Evolutionary conservation across 1,284 basidiomycete genomes (phyloP), one percentile per base, ranked within the genome.

Genomic region (Peniophora sp.): DNA sequence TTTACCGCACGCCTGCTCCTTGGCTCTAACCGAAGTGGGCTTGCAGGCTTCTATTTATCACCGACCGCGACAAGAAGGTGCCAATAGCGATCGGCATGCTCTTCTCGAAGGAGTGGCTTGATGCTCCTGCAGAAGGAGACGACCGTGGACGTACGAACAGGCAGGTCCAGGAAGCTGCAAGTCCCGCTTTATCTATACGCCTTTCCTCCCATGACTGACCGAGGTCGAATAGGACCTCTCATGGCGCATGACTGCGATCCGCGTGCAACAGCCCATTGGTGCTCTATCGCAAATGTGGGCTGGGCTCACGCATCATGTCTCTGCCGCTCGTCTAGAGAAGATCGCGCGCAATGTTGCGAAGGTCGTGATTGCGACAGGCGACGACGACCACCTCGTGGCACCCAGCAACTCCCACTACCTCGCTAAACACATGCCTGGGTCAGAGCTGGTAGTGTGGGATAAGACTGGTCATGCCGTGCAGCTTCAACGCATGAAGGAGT

Each of bases 231-330:
- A 41, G 37, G 37, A 41, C 15, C n/a, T 41, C 5, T 20, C 18
- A 32, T 69, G 68, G 43, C 83, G 86, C 17, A 70, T 81, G 42
- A 58, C 66, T 1, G 68, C 82, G 3, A 81, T 81, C 1, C 77
- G 74, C 11, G 75, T 78, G 0, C 90, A 91, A 56, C 70, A 70
- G 0, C 62, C 83, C 35, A 58, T 78, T 12, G 91, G 90, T 0
- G 69, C 79, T 17, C 54, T 93, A 2, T 88, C 85, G 2, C 91
- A 94, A 62, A 83, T 90, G 76, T 72, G 68, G 3, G 88, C 92
- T 0, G 86, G 66, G 0, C 54, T 88, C 3, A 85, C 83, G 0
- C 92, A 94, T 62, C 62, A 75, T 50, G 81, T 93, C 49, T 64
- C 73, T 2, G 68, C 76, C 0, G 73, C 72, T 0, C 75, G 79